Percentiles rank a stretch among this genome's conserved stretches.
Evolutionary conservation across 1,284 basidiomycete genomes (phyloP).

Genomic region (Sanghuangporus baumii): DNA sequence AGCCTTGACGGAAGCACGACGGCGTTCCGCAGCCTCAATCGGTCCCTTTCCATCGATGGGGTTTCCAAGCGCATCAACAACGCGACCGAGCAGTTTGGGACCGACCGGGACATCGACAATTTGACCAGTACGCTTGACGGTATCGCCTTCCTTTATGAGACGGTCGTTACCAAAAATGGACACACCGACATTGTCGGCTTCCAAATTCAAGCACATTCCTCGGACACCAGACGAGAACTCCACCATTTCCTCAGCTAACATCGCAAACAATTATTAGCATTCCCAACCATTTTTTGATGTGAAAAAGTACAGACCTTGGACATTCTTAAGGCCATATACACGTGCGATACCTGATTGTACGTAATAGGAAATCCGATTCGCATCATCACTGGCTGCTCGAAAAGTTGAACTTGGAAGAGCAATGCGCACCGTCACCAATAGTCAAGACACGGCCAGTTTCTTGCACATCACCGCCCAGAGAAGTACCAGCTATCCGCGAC

Average conservation of each 20-base stretch:
- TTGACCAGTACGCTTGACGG: constrained; percentile 99
- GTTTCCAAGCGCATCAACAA: constrained; percentile 98
- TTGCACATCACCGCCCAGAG: constrained; percentile 90
- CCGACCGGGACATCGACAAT: constrained; percentile 99
- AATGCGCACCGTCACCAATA: constrained; percentile 30
- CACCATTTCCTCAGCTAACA: constrained; percentile 98
- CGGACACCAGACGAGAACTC: constrained; percentile 99
- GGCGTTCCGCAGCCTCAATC: constrained; percentile 88
- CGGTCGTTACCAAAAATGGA: constrained; percentile 99
- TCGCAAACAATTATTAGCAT: constrained; percentile 10
- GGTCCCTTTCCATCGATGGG: constrained; percentile 99
- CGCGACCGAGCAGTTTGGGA: constrained; percentile 93
- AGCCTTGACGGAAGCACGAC: constrained; percentile 96
- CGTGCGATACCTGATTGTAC: constrained; percentile 99
- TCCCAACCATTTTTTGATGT: constrained; percentile 10
- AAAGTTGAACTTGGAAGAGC: constrained; percentile 2
- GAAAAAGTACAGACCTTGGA: constrained; percentile 65
- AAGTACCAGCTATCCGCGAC: constrained; percentile 92
- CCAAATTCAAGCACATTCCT: constrained; percentile 99
- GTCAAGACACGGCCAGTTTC: constrained; percentile 98
- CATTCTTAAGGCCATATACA: constrained; percentile 91
- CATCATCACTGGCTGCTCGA: not conserved
- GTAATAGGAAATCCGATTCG: constrained; percentile 42
- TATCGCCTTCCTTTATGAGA: constrained; percentile 99
- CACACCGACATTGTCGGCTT: constrained; percentile 99